Conservation (phyloP, 768 basidiomycete species). For the Xerocomellus intermedius region DNA sequence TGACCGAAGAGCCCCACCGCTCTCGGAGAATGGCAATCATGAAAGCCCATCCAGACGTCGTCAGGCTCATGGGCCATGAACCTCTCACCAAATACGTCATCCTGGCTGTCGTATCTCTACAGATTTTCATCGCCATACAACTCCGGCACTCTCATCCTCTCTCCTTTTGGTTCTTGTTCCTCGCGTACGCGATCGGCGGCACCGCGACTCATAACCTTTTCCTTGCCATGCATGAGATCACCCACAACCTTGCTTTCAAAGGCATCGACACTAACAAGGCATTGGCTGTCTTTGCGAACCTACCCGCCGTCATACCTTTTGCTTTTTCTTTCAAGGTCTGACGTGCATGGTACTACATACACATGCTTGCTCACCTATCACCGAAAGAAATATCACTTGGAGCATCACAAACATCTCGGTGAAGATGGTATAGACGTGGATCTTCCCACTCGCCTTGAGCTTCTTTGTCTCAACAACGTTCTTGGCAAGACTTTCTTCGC, state of each 20-base stretch:
- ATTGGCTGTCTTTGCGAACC: conserved; percentile 86
- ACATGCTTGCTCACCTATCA: conserved; percentile 3
- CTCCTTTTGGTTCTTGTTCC: conserved; percentile 68
- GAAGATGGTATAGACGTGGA: conserved; percentile 97
- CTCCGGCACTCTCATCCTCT: conserved; percentile 69
- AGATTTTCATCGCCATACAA: conserved; percentile 59
- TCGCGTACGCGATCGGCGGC: conserved; percentile 86
- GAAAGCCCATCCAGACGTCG: conserved; percentile 94
- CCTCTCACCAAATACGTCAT: conserved; percentile 90
- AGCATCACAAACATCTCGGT: conserved; percentile 94
- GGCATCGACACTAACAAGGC: conserved; percentile 80
- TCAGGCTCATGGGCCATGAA: conserved; percentile 95
- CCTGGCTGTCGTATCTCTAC: conserved; percentile 72
- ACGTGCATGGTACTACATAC: background rate
- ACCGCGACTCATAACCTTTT: conserved; percentile 98
- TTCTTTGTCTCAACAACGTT: conserved; percentile 88
- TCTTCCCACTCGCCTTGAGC: conserved; percentile 83
- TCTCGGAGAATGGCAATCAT: conserved; percentile 83
- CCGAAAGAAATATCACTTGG: conserved; percentile 82
- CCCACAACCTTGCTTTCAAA: conserved; percentile 93
- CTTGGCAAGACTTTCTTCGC: conserved; percentile 98
- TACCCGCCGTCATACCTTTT: conserved; percentile 94
- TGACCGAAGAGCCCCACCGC: conserved; percentile 98
- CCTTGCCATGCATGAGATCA: conserved; percentile 97
- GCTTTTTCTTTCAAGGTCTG: conserved; percentile 92